Evolutionary conservation across 805 yeast species (phyloP).

Genomic region (Millerago galiae): DNA sequence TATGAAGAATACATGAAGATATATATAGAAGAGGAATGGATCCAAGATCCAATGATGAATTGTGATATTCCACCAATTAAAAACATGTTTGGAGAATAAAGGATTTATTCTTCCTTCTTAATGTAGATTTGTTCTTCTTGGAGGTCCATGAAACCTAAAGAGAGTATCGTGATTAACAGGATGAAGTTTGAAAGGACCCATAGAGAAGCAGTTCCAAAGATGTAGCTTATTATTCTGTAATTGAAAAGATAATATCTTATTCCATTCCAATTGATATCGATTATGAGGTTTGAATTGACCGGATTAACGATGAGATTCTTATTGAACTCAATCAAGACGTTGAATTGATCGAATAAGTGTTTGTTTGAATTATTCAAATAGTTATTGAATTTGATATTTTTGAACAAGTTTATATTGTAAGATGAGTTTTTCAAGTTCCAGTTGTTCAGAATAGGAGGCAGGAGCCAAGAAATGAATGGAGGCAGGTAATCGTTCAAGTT

Average conservation of each 20-base stretch:
- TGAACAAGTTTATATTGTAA: constrained; percentile 9
- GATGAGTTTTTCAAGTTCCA: constrained; percentile 6
- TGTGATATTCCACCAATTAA: constrained; percentile 13
- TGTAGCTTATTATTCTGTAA: constrained; percentile 18
- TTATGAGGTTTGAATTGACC: constrained; percentile 10
- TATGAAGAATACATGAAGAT: constrained; percentile 30
- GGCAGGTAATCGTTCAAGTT: constrained; percentile 11
- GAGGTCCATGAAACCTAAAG: constrained; percentile 11
- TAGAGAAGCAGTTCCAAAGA: constrained; percentile 12
- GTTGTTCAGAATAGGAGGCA: constrained; percentile 14
- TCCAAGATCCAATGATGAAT: constrained; percentile 11
- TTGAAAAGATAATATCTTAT: constrained; percentile 20
- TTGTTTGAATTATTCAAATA: constrained; percentile 6
- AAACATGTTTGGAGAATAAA: neutral
- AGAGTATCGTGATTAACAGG: constrained; percentile 12
- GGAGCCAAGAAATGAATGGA: constrained; percentile 12
- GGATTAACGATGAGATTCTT: constrained; percentile 16
- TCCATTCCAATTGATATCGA: constrained; percentile 20
- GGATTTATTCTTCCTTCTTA: neutral
- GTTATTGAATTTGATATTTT: constrained; percentile 9
- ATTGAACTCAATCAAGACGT: constrained; percentile 20
- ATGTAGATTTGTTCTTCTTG: neutral
- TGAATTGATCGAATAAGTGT: constrained; percentile 9
- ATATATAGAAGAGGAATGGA: constrained; percentile 9
- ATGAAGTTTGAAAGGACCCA: constrained; percentile 16